These are phyloP conservation scores for Tetratostichococcus sp. DNA, from an alignment of 139 green algal genomes.

Conservation along the genomic window DNA sequence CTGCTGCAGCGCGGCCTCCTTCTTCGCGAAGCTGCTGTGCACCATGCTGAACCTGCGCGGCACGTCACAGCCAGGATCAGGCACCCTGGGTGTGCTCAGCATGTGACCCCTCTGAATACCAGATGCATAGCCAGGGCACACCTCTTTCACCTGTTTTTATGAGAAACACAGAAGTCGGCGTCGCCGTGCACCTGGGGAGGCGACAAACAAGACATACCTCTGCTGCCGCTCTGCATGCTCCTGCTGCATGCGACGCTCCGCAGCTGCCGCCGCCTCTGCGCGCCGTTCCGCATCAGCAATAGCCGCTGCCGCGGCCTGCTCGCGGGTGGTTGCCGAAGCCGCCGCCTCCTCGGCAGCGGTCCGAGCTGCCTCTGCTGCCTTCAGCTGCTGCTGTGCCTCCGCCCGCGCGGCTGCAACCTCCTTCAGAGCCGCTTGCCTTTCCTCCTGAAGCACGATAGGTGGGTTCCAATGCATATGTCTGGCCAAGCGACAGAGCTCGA, in stretches of 20 bases:
- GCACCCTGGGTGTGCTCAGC: too few species aligned
- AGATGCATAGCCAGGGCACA: too few species aligned
- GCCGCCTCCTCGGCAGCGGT: background rate
- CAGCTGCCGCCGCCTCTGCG: background rate
- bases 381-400: background rate
- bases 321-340: background rate
- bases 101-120: too few species aligned
- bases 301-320: background rate
- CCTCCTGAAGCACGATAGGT: background rate
- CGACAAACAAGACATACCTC: too few species aligned
- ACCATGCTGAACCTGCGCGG: background rate
- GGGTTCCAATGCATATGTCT: too few species aligned
- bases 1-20: background rate
- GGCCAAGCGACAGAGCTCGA: too few species aligned
- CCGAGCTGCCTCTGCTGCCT: background rate
- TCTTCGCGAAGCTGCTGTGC: constrained; percentile 1
- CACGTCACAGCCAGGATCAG: too few species aligned
- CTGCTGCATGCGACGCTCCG: background rate
- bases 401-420: background rate
- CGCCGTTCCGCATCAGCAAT: background rate
- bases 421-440: background rate
- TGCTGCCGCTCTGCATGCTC: background rate
- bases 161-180: too few species aligned
- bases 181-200: too few species aligned
- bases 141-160: too few species aligned